A percentile compares a stretch with the other conserved stretches of the same genome.
Conservation (phyloP, 1,284 basidiomycete species). For the Ceratobasidium sp. region DNA sequence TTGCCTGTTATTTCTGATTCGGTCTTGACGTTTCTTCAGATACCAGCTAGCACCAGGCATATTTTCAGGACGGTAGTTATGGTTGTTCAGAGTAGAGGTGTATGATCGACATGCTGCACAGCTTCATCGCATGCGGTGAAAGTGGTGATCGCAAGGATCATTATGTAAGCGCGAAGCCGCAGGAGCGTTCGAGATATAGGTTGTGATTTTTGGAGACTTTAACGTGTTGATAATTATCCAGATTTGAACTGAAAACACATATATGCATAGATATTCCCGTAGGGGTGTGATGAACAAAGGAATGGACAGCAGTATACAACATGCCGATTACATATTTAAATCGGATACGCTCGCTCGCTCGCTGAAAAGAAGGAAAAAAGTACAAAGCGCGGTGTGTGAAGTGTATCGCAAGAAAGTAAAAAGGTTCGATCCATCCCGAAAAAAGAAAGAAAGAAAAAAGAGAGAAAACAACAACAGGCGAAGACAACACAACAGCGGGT, state of each 20-base stretch:
- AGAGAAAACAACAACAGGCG: constrained; percentile 3
- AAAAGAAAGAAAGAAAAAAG: constrained; percentile 16
- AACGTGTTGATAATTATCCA: too few species aligned
- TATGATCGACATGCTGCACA: neutral
- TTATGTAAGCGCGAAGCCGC: neutral
- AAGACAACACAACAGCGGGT: neutral
- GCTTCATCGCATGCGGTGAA: neutral
- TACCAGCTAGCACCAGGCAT: neutral
- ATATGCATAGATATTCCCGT: constrained; percentile 23
- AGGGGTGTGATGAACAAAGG: constrained; percentile 43
- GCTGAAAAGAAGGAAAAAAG: constrained; percentile 5
- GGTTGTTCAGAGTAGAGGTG: neutral
- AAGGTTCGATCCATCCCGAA: constrained; percentile 23
- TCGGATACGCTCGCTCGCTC: constrained; percentile 27
- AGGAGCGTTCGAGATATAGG: neutral
- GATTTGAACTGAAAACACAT: neutral
- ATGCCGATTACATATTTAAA: constrained; percentile 35
- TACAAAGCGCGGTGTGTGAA: neutral
- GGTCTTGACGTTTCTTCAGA: neutral
- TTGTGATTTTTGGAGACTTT: neutral
- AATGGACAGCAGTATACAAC: constrained; percentile 34
- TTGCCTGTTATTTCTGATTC: neutral
- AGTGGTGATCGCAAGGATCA: neutral
- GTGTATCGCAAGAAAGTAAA: constrained; percentile 6
- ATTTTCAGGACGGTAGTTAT: neutral